phyloP scores from a whole-genome alignment of 2,329 filamentous ascomycete species.

The Cladorrhinum sp. region DNA sequence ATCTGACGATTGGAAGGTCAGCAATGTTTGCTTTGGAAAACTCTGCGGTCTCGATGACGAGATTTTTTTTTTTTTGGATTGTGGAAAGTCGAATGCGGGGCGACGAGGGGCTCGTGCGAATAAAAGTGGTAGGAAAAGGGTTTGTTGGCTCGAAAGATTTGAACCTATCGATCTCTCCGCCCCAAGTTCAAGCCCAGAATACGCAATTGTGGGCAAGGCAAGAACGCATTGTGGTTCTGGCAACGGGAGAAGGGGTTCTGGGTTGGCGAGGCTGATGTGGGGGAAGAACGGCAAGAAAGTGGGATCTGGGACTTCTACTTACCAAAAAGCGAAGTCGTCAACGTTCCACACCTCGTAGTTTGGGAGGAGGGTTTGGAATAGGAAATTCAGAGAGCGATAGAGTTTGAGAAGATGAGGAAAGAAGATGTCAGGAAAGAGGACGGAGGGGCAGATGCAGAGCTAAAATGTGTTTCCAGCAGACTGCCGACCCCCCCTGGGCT shows the following conservation, averaged over 20 bases:
- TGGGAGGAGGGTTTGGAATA: conserved; percentile 1
- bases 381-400: conserved; percentile 10
- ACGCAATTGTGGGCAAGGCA: conserved; percentile 1
- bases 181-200: background rate
- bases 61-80: background rate
- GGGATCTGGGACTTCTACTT: conserved; percentile 19
- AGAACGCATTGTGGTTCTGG: conserved; percentile 8
- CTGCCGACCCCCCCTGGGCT: conserved; percentile 25
- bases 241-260: conserved; percentile 1
- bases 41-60: background rate
- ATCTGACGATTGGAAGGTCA: conserved; percentile 21
- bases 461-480: conserved; percentile 33
- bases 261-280: conserved; percentile 21
- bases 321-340: conserved; percentile 19
- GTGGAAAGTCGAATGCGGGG: background rate
- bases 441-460: conserved; percentile 26
- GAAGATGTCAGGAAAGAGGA: conserved; percentile 16
- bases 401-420: conserved; percentile 22
- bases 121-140: conserved; percentile 8
- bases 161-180: background rate
- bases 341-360: conserved; percentile 21
- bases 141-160: background rate
- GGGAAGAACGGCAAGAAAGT: background rate
- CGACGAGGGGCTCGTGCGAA: background rate
- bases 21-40: conserved; percentile 1